A percentile compares a stretch with the other conserved stretches of the same genome.
phyloP scores from a whole-genome alignment of 768 basidiomycete species.

The Lentinula edodes region DNA sequence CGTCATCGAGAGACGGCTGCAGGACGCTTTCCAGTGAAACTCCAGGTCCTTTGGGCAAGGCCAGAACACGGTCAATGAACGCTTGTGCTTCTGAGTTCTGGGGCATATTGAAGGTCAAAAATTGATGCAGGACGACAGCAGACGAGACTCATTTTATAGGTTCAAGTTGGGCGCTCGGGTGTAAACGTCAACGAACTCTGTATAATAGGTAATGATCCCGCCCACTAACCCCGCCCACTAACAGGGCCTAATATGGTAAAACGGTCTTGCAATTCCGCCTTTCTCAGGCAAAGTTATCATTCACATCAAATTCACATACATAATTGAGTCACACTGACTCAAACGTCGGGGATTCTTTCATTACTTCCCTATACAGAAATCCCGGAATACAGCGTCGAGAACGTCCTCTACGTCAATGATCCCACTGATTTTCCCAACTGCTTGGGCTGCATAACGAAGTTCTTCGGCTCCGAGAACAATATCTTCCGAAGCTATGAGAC shows the following conservation, averaged over 20 bases:
- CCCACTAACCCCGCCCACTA: too few species aligned
- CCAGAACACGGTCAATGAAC: slow-evolving; percentile 16
- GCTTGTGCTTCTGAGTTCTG: slow-evolving; percentile 13
- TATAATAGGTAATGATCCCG: too few species aligned
- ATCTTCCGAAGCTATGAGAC: slow-evolving; percentile 49
- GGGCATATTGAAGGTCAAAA: background rate
- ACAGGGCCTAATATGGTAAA: too few species aligned
- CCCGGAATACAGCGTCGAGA: slow-evolving; percentile 73
- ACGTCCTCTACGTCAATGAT: slow-evolving; percentile 79
- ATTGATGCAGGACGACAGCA: background rate
- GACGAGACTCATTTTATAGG: background rate
- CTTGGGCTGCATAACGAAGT: slow-evolving; percentile 76
- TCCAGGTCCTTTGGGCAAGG: slow-evolving; percentile 13
- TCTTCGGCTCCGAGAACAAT: slow-evolving; percentile 84
- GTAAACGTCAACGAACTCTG: too few species aligned
- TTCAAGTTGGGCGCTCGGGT: background rate
- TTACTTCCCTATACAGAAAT: slow-evolving; percentile 84
- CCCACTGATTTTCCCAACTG: slow-evolving; percentile 83
- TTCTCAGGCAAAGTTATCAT: too few species aligned
- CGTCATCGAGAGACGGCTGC: slow-evolving; percentile 52
- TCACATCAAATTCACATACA: too few species aligned
- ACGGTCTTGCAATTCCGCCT: too few species aligned
- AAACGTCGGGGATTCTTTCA: slow-evolving; percentile 19
- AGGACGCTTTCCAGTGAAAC: slow-evolving; percentile 39
- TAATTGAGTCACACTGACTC: too few species aligned